phyloP scores from a whole-genome alignment of 805 yeast genomes.

The Wickerhamiella lipophila region DNA sequence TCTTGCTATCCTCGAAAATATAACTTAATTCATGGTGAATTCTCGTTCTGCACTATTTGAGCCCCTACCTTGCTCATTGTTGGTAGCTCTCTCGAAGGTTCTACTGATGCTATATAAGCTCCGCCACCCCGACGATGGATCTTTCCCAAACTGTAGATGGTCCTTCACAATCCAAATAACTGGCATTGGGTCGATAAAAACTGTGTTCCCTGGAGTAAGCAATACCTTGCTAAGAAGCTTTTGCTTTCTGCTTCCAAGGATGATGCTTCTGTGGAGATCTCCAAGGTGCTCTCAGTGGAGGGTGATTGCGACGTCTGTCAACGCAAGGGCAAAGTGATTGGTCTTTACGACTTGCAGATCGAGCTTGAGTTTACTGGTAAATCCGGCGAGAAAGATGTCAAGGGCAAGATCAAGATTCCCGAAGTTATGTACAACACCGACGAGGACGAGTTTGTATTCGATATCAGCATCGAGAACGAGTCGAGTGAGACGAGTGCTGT shows the following conservation, averaged over 20 bases:
- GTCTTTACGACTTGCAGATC: conserved; percentile 69
- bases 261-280: conserved; percentile 29
- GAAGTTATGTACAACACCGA: conserved; percentile 91
- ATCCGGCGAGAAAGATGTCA: conserved; percentile 32
- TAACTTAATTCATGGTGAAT: no score
- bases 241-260: conserved; percentile 31
- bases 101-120: conserved; percentile 1
- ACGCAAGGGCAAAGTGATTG: conserved; percentile 91
- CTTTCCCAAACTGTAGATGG: conserved; percentile 42
- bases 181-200: conserved; percentile 99
- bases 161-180: conserved; percentile 90
- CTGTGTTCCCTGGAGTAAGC: conserved; percentile 82
- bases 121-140: background rate
- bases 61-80: background rate
- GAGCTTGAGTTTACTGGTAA: conserved; percentile 46
- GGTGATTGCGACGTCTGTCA: conserved; percentile 98
- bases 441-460: conserved; percentile 73
- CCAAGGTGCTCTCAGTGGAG: conserved; percentile 48
- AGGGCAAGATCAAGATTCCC: conserved; percentile 73
- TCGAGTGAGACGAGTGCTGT: conserved; percentile 34
- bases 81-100: conserved; percentile 10
- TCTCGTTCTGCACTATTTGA: background rate
- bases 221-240: conserved; percentile 55
- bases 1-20: no score
- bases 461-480: conserved; percentile 50